Evolutionary conservation across 2,329 filamentous ascomycete species (phyloP), one percentile per base, ranked within the genome.

Genomic region (Beauveria australis): DNA sequence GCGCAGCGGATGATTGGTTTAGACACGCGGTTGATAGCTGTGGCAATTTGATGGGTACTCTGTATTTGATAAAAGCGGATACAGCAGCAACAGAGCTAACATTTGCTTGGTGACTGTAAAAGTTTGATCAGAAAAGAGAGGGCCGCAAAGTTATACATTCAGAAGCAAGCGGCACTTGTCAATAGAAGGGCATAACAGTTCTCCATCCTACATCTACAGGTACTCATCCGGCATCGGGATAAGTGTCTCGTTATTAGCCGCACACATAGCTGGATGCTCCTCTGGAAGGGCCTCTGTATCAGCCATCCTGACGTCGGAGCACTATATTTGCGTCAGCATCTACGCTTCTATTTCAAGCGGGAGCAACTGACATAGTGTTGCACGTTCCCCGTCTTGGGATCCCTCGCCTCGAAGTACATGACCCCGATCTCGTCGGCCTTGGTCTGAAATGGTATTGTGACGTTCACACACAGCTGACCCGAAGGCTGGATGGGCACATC

Each of bases 171-270:
- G 3, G 6, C 19, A 3, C 51, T 41, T 24, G 8, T 24, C n/a
- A 5, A 53, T 18, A 5, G 33, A 33, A 6, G 5, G 10, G 41
- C 10, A 22, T 37, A 9, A 18, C 19, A 5, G 28, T 24, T 47
- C 5, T 40, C 8, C 33, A 3, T 9, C 8, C 33, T n/a, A 22
- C 12, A 26, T 43, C n/a, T 55, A 57, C 43, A 47, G 9, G 43
- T 37, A 57, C 44, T 57, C 54, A 22, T 57, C 54, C 5, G 58
- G 48, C 49, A 53, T 53, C 19, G 49, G 58, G 8, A 60, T 55
- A n/a, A 60, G 41, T n/a, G 54, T 60, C 5, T 52, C 49, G 26
- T 60, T 53, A 24, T 53, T 33, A 8, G 58, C 58, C 26, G 54
- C 54, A 48, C 54, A 57, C 54, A 57, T 57, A 2, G 54, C 54